Base-by-base conservation (phyloP, 75 land plant genomes). In the Picea glauca region DNA sequence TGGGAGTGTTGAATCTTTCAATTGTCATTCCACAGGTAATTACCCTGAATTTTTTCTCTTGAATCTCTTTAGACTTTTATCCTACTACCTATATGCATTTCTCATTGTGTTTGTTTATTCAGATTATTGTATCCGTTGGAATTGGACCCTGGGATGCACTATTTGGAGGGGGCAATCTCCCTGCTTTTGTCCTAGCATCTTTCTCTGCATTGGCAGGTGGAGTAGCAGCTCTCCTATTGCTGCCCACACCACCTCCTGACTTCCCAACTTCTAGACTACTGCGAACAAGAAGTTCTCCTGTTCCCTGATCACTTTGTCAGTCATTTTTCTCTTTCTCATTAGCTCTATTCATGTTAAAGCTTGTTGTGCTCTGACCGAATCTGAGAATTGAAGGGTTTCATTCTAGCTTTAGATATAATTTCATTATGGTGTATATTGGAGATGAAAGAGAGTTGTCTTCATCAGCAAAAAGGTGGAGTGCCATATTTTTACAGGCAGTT, bases 91-190 rank as follows among this genome's bases (percentile, higher is more conserved):
- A 62, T 5, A 32, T 72, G 58, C 17, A 58, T 5, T 14, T n/a
- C 60, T 75, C n/a, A 56, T 78, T 67, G 59, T 75, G 59, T 40
- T 50, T 74, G 46, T 63, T 38, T 59, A 12, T 50, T 61, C 82
- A 92, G 26, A 26, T 26, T 26, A 26, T 26, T 26, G 26, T 93
- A 46, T 93, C 96, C n/a, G 13, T 93, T 54, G 92, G 91, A 63
- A 92, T 89, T 86, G 97, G 97, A 74, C 97, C 97, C 12, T 94
- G 86, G 92, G 97, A 94, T 82, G 86, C 83, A 64, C 80, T 91
- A 60, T 87, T 92, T 83, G 97, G 94, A 58, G 97, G 97, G 63
- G 92, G 97, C 21, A 94, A 94, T 72, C 84, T 93, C 13, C 91
- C 97, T 60, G 85, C 92, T 5, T 88, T 94, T 57, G 84, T 88